Conservation (phyloP, 345 rosid species). For the Erysimum cheiranthoides region DNA sequence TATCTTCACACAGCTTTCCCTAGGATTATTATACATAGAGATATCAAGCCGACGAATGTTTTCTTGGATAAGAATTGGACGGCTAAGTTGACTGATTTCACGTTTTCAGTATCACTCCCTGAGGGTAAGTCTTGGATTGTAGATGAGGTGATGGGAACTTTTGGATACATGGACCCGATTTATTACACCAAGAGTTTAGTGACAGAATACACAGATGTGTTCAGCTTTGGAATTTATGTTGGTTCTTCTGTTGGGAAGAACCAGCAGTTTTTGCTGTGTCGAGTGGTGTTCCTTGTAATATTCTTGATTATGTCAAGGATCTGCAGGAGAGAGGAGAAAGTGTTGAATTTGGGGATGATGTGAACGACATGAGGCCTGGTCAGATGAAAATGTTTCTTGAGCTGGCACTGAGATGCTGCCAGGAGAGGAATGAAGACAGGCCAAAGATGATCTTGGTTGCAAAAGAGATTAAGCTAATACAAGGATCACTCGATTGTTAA, state of each 20-base stretch:
- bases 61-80: constrained; percentile 26
- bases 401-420: constrained; percentile 29
- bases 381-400: constrained; percentile 8
- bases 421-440: constrained; percentile 13
- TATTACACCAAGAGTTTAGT: neutral
- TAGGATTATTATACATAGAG: constrained; percentile 19
- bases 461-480: constrained; percentile 12
- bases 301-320: constrained; percentile 14
- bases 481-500: constrained; percentile 6
- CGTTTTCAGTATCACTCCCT: constrained; percentile 8
- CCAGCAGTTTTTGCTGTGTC: neutral
- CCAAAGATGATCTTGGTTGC: constrained; percentile 34
- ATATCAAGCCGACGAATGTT: constrained; percentile 3
- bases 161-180: constrained; percentile 22
- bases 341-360: neutral
- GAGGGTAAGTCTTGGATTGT: constrained; percentile 15
- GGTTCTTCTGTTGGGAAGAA: constrained; percentile 26
- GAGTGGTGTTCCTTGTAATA: neutral
- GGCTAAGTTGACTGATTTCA: constrained; percentile 22
- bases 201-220: constrained; percentile 13
- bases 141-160: constrained; percentile 26
- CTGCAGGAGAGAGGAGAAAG: constrained; percentile 1
- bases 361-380: neutral
- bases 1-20: constrained; percentile 23
- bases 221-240: constrained; percentile 17